Evolutionary conservation across 331 rosid species (phyloP), one percentile per base, ranked within the genome.

Genomic region (Rhamnella rubrinervis): DNA sequence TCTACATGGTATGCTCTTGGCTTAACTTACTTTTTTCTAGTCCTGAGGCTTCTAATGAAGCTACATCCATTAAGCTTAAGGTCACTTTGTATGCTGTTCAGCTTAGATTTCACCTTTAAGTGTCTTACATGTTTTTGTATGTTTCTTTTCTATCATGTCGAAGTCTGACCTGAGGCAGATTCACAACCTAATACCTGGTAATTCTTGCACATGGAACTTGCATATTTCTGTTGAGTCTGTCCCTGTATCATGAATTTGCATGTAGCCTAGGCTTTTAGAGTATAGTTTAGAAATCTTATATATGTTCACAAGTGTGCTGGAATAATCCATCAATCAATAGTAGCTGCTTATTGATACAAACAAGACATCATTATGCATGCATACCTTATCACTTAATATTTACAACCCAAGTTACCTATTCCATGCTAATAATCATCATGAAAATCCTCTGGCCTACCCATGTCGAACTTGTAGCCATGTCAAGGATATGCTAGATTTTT

Each of bases 141-240:
- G 70, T 69, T 80, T 78, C 63, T 82, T 77, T 80, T 86, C 57
- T 67, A 61, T 78, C 88, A 75, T 75, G 87, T 85, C 78, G 96
- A 91, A 93, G 98, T 91, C 98, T 83, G 95, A 91, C 83, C 83
- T 91, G 91, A 77, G 88, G 81, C 86, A 84, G 83, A 88, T 93
- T 91, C 92, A 76, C 91, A 81, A 78, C 83, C 91, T 93, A 75
- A 82, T 91, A 85, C 96, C 97, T 67, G 98, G 98, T 93, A 93
- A 88, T 84, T 72, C 64, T 71, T 77, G 55, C 77, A 47, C 35
- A 74, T 78, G 61, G 61, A 79, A 37, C 47, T 67, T 71, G 63
- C n/a, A 39, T 78, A 12, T 76, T 31, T 59, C 41, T 66, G 56
- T 75, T 37, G 49, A 49, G 44, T 44, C 40, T 69, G 44, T 44